Conservation (phyloP, 2,329 filamentous ascomycete species). For the Fusarium verrucosum region DNA sequence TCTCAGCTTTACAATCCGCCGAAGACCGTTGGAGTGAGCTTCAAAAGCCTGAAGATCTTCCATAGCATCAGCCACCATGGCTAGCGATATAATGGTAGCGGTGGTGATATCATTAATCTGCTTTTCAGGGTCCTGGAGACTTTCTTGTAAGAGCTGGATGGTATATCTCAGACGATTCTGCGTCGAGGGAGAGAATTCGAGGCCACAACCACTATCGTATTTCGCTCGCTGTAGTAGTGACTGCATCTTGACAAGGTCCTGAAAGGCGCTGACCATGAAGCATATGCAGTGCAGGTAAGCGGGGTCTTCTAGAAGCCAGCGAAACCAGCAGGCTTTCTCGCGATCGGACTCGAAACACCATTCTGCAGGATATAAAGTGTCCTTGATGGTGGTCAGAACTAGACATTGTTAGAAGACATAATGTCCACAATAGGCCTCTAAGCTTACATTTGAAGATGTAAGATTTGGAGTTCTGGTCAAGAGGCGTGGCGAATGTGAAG, state of each 20-base stretch:
- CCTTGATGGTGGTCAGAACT: conserved; percentile 44
- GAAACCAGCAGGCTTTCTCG: conserved; percentile 41
- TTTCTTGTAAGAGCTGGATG: conserved; percentile 31
- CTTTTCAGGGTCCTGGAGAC: conserved; percentile 17
- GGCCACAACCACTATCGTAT: background rate
- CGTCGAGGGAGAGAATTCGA: conserved; percentile 25
- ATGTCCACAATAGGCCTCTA: accelerated
- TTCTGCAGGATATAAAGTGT: conserved; percentile 45
- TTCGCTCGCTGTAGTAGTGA: background rate
- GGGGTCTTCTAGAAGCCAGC: conserved; percentile 43
- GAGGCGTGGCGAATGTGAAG: conserved; percentile 34
- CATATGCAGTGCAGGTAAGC: conserved; percentile 41
- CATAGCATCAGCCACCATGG: conserved; percentile 38
- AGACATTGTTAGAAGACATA: background rate
- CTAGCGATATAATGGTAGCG: conserved; percentile 34
- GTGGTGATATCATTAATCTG: conserved; percentile 36
- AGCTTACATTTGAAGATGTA: conserved; percentile 35
- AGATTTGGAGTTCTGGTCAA: conserved; percentile 16
- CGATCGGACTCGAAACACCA: conserved; percentile 41
- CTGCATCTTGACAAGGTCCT: conserved; percentile 23
- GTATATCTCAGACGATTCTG: conserved; percentile 21
- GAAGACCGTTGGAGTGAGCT: conserved; percentile 37
- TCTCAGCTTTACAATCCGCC: conserved; percentile 40
- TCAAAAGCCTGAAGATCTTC: conserved; percentile 32
- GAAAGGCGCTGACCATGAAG: conserved; percentile 40